A percentile compares a stretch with the other conserved stretches of the same genome.
phyloP scores from a whole-genome alignment of 345 rosid genomes.

The Firmiana major region DNA sequence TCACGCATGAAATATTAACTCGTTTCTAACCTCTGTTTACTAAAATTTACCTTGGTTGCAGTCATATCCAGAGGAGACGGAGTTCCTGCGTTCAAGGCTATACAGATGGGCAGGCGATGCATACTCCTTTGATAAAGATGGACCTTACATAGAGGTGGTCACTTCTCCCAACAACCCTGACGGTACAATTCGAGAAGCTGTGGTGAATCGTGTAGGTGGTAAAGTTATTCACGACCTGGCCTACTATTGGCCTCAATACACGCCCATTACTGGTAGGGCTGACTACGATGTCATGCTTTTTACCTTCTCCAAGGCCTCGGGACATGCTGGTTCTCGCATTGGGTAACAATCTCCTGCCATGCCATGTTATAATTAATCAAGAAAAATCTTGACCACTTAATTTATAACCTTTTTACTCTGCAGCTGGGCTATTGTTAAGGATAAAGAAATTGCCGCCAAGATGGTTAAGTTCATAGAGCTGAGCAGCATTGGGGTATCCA shows the following conservation, averaged over 20 bases:
- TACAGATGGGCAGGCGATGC: conserved; percentile 93
- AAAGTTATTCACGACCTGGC: conserved; percentile 75
- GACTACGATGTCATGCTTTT: conserved; percentile 80
- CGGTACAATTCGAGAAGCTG: conserved; percentile 59
- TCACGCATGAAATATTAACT: neutral
- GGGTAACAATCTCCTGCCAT: conserved; percentile 48
- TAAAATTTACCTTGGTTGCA: conserved; percentile 20
- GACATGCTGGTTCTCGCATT: conserved; percentile 91
- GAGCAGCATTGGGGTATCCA: conserved; percentile 74
- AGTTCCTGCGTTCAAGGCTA: conserved; percentile 53
- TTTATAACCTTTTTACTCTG: neutral
- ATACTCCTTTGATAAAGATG: conserved; percentile 44
- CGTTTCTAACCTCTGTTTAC: neutral
- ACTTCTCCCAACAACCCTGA: conserved; percentile 90
- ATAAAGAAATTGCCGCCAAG: conserved; percentile 55
- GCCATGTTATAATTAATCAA: too few relatives aligned
- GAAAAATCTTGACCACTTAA: neutral
- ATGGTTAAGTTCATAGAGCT: conserved; percentile 59
- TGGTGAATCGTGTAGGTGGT: conserved; percentile 57
- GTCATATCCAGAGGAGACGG: conserved; percentile 59
- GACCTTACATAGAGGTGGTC: conserved; percentile 62
- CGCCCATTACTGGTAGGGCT: conserved; percentile 57
- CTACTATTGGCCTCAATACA: conserved; percentile 90
- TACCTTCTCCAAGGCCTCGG: conserved; percentile 86
- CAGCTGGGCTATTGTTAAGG: conserved; percentile 70